A percentile compares a stretch with the other conserved stretches of the same genome.
These are phyloP conservation scores for Dendrobium nobile DNA, from an alignment of 106 monocot genomes.

Conservation along the genomic window DNA sequence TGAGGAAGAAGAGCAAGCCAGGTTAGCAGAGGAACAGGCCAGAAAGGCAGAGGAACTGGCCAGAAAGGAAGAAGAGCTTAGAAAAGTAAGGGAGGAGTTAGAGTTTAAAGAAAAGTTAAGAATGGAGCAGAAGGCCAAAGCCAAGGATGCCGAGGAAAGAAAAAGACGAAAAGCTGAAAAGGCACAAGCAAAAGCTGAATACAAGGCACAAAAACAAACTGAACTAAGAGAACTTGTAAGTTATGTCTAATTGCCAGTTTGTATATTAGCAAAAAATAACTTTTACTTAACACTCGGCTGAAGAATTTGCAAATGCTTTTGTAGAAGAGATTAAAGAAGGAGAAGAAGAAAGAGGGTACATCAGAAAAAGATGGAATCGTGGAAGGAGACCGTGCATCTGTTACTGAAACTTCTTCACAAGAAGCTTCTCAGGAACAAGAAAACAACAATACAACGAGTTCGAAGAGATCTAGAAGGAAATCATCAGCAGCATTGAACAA, in stretches of 20 bases:
- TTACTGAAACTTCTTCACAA: slow-evolving; percentile 5
- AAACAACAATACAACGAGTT: background rate
- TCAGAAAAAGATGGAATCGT: background rate
- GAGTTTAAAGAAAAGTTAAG: slow-evolving; percentile 56
- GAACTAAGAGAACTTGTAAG: slow-evolving; percentile 69
- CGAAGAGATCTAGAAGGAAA: slow-evolving; percentile 21
- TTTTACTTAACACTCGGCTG: too few species aligned
- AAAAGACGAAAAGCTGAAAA: slow-evolving; percentile 67
- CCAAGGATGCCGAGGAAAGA: slow-evolving; percentile 86
- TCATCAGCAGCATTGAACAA: slow-evolving; percentile 17
- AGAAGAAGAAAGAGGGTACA: slow-evolving; percentile 30
- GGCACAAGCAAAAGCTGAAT: slow-evolving; percentile 58
- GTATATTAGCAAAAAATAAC: background rate
- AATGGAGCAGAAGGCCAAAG: slow-evolving; percentile 80
- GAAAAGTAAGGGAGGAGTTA: slow-evolving; percentile 41
- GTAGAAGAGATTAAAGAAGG: slow-evolving; percentile 80
- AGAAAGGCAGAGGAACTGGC: slow-evolving; percentile 46
- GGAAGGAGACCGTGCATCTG: slow-evolving; percentile 12
- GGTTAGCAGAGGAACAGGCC: slow-evolving; percentile 27
- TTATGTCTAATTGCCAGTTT: background rate
- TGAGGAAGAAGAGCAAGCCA: slow-evolving; percentile 29
- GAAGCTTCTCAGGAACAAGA: slow-evolving; percentile 19
- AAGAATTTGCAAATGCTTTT: background rate
- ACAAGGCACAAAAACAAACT: slow-evolving; percentile 66
- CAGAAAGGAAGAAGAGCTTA: slow-evolving; percentile 45